Conservation (phyloP, 495 filamentous ascomycete species). For the Neurospora sp. region DNA sequence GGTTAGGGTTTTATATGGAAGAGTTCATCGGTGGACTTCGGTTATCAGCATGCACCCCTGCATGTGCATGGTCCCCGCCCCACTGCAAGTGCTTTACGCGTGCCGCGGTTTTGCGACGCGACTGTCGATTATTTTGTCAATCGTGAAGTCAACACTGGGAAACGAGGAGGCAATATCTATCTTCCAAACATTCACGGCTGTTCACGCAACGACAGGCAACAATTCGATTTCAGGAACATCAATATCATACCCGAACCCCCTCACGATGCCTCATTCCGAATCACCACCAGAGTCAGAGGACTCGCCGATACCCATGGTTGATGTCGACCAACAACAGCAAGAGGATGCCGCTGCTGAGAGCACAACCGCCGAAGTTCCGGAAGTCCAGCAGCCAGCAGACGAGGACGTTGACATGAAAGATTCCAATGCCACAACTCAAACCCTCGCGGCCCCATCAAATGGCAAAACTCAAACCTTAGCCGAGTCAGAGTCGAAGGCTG, state of each 20-base stretch:
- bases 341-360: not conserved
- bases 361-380: not conserved
- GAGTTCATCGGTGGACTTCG: not conserved
- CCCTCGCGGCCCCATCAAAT: too few relatives aligned
- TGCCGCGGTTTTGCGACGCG: conserved; percentile 2
- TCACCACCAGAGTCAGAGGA: not conserved
- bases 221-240: not conserved
- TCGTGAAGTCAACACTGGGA: not conserved
- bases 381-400: not conserved
- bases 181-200: not conserved
- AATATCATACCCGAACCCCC: not conserved
- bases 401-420: conserved; percentile 15
- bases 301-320: conserved; percentile 6
- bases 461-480: not conserved
- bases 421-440: not conserved
- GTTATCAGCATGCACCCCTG: not conserved
- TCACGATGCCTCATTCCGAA: conserved; percentile 14
- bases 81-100: conserved; percentile 6
- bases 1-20: not conserved
- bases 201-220: not conserved
- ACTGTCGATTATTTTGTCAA: not conserved
- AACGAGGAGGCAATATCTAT: not conserved
- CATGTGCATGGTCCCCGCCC: not conserved
- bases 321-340: not conserved
- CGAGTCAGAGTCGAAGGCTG: not conserved